Evolutionary conservation across 1,284 basidiomycete genomes (phyloP), one percentile per base, ranked within the genome.

Genomic region (Papiliotrema flavescens): DNA sequence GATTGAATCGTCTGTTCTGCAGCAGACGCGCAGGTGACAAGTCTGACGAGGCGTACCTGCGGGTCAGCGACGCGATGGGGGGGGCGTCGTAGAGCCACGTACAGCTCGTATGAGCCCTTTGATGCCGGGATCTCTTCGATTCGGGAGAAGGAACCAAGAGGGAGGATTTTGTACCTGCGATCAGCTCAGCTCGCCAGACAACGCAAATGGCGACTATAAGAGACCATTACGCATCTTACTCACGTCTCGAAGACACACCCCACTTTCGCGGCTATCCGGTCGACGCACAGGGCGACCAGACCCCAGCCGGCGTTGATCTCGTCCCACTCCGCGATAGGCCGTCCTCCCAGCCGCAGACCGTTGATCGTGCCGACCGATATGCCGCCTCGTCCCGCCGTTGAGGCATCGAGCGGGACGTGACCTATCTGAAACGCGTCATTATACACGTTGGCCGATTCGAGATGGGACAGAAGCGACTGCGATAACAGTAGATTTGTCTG

Each of bases 301-400:
- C 96, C 96, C 92, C 95, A 97, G 2, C 96, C 96, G 5, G 96
- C 96, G 70, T 98, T 98, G 74, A 98, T 94, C 77, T 99, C 96
- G 5, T 90, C 85, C 94, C 95, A 99, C 70, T 98, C 95, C 26
- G 98, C 91, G 83, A 89, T 64, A 0, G 67, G 86, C 11, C 94
- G 83, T 57, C 94, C 83, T 1, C 96, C 96, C 15, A 98, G 78
- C 23, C 96, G 83, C 15, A 98, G 80, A 1, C 93, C 93, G 69
- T 98, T 98, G 75, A 99, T 98, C 9, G 95, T 98, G 0, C 92
- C 95, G 66, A 98, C 72, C 8, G 65, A 88, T 17, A 89, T 86
- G 1, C 88, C 88, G 61, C 57, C 55, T 3, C 58, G 32, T 2
- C 53, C 54, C 35, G 62, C 54, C 13, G 46, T n/a, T 7, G 58